phyloP scores from a whole-genome alignment of 2,329 filamentous ascomycete genomes.

The Claviceps sorghi region DNA sequence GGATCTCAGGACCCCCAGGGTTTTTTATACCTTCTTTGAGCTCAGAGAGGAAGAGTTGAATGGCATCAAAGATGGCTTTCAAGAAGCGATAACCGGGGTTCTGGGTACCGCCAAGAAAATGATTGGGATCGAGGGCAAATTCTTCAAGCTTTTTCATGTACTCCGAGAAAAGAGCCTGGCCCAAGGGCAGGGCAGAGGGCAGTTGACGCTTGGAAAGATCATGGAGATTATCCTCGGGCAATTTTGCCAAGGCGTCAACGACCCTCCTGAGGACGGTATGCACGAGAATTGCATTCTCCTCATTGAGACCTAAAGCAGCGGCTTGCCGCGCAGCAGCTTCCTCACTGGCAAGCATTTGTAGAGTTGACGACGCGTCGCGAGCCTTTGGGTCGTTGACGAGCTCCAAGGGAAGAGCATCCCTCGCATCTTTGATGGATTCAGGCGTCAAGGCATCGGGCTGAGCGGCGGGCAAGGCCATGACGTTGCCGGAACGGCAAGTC shows the following conservation, averaged over 20 bases:
- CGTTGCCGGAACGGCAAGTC: conserved; percentile 1
- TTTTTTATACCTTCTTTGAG: no score
- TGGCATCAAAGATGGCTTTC: not conserved
- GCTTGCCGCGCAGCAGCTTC: not conserved
- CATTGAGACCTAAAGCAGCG: not conserved
- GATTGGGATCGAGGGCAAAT: no score
- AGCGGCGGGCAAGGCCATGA: not conserved
- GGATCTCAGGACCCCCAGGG: no score
- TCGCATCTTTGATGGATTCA: not conserved
- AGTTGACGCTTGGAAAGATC: not conserved
- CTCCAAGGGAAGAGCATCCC: not conserved
- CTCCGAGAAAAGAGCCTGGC: no score
- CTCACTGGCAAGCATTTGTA: not conserved
- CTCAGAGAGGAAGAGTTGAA: not conserved
- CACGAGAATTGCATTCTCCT: not conserved
- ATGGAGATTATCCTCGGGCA: not conserved
- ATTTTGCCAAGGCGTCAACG: not conserved
- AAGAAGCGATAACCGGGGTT: not conserved
- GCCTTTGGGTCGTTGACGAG: not conserved
- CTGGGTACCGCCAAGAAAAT: not conserved
- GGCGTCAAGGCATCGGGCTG: not conserved
- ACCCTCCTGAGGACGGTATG: not conserved
- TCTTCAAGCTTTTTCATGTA: no score
- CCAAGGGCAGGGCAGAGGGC: no score
- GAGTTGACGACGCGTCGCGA: not conserved